Conservation (phyloP, 768 basidiomycete genomes). For the Amanita molliuscula region DNA sequence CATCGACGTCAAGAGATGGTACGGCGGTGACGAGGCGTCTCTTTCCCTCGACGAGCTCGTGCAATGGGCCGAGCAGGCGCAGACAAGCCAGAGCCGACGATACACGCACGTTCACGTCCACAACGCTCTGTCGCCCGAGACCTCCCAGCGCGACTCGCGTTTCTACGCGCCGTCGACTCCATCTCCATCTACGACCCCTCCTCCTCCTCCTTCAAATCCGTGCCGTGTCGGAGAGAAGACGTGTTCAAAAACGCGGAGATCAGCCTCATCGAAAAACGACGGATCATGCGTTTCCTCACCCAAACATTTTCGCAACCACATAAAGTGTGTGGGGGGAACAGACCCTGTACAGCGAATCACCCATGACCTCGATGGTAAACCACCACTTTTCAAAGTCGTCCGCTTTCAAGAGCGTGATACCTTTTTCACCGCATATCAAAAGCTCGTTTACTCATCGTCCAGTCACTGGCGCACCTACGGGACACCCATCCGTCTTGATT, state of each 20-base stretch:
- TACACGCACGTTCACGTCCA: conserved; percentile 33
- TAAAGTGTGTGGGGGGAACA: conserved; percentile 8
- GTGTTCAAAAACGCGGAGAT: conserved; percentile 82
- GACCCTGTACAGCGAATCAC: conserved; percentile 72
- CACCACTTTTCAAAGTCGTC: conserved; percentile 74
- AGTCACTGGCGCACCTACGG: not conserved
- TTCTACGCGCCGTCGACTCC: conserved; percentile 70
- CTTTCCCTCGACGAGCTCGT: conserved; percentile 71
- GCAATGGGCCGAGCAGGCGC: too few species aligned
- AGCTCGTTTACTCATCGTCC: not conserved
- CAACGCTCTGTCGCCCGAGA: conserved; percentile 24
- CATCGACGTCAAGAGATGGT: not conserved
- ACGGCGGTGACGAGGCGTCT: conserved; percentile 49
- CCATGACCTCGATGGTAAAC: conserved; percentile 75
- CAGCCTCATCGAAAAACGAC: conserved; percentile 73
- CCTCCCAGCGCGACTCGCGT: conserved; percentile 29
- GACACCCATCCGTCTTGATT: conserved; percentile 5
- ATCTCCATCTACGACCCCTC: conserved; percentile 43
- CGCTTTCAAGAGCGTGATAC: conserved; percentile 63
- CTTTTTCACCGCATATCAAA: conserved; percentile 21
- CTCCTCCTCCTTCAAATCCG: conserved; percentile 36
- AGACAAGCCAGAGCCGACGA: not conserved
- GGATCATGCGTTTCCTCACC: conserved; percentile 85
- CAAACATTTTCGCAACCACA: conserved; percentile 18
- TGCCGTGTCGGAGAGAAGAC: conserved; percentile 88